A percentile compares a stretch with the other conserved stretches of the same genome.
These are phyloP conservation scores for Pleurotus djamor DNA, from an alignment of 768 basidiomycete genomes.

Conservation along the genomic window DNA sequence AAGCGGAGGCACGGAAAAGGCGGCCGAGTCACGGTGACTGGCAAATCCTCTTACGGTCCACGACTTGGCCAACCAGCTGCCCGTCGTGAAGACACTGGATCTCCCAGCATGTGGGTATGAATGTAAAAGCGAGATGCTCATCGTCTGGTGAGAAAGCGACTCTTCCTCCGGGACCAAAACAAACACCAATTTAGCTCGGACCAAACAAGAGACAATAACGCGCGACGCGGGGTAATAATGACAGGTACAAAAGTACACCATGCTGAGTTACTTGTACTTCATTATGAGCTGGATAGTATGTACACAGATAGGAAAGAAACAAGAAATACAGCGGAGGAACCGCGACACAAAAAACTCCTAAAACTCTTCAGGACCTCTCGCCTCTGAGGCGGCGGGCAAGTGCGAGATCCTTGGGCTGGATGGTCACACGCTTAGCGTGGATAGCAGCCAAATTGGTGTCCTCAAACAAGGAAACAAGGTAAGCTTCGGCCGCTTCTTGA, in stretches of 20 bases:
- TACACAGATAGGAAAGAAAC: background rate
- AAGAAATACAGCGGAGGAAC: background rate
- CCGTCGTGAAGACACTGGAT: background rate
- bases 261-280: too few species aligned
- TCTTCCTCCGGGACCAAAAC: background rate
- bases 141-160: conserved; percentile 6
- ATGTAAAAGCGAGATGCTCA: conserved; percentile 12
- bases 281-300: too few species aligned
- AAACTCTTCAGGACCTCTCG: conserved; percentile 22
- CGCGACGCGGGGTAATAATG: background rate
- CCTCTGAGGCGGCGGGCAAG: conserved; percentile 51
- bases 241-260: background rate
- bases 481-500: conserved; percentile 67
- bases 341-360: background rate
- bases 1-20: conserved; percentile 46
- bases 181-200: background rate
- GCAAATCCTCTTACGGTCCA: conserved; percentile 34
- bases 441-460: conserved; percentile 66
- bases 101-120: background rate
- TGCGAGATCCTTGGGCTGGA: conserved; percentile 64
- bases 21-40: conserved; percentile 36
- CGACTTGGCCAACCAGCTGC: background rate
- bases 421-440: conserved; percentile 57
- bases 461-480: conserved; percentile 73
- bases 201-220: conserved; percentile 4